Percentiles rank a stretch among this genome's conserved stretches.
Evolutionary conservation across 192 early-diverging fungal species (phyloP).

Genomic region (Chytriomyces hyalinus): DNA sequence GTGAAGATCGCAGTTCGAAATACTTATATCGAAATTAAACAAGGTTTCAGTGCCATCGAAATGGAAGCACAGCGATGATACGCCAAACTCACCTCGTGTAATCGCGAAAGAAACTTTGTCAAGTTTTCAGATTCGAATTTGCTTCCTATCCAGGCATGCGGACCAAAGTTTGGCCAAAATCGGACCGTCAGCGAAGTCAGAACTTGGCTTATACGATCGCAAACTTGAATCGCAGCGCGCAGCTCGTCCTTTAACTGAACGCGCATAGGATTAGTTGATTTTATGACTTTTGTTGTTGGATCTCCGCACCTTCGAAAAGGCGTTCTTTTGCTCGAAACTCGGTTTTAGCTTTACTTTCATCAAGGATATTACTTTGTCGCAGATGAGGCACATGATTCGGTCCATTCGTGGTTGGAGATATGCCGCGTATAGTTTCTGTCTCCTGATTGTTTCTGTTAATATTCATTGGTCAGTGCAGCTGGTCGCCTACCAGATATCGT

Average conservation of each 20-base stretch:
- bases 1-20: slow-evolving; percentile 42
- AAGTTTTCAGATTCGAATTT: slow-evolving; percentile 36
- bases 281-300: background rate
- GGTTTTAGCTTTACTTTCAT: slow-evolving; percentile 36
- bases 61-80: slow-evolving; percentile 36
- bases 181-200: slow-evolving; percentile 45
- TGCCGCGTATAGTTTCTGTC: slow-evolving; percentile 40
- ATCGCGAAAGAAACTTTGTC: slow-evolving; percentile 23
- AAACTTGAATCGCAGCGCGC: slow-evolving; percentile 26
- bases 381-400: slow-evolving; percentile 44
- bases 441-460: slow-evolving; percentile 18
- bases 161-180: slow-evolving; percentile 54
- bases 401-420: slow-evolving; percentile 53
- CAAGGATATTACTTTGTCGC: slow-evolving; percentile 37
- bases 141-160: slow-evolving; percentile 51
- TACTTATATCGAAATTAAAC: slow-evolving; percentile 38
- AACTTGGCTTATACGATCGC: slow-evolving; percentile 29
- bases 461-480: background rate
- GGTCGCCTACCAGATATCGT: slow-evolving; percentile 23
- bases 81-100: slow-evolving; percentile 44
- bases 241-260: slow-evolving; percentile 49
- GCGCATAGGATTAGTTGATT: background rate
- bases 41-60: slow-evolving; percentile 33
- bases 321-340: slow-evolving; percentile 4
- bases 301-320: slow-evolving; percentile 33